Evolutionary conservation across 2,329 filamentous ascomycete genomes (phyloP).

Genomic region (Penicillium polonicum): DNA sequence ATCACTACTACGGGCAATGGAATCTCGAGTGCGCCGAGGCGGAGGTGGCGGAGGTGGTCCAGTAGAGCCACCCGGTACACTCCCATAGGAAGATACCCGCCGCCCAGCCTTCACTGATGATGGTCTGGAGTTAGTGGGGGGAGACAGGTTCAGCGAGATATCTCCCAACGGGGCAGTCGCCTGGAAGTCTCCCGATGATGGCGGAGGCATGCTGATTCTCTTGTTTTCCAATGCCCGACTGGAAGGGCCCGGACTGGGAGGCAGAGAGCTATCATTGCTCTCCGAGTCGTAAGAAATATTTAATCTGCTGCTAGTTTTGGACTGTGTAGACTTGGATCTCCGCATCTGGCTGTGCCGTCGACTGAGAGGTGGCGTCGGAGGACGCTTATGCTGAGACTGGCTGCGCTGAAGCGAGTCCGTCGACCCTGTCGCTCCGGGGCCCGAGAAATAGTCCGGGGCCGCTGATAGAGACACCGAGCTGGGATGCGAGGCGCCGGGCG

Average conservation of each 20-base stretch:
- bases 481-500: slow-evolving; percentile 18
- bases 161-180: slow-evolving; percentile 3
- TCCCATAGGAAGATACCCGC: slow-evolving; percentile 28
- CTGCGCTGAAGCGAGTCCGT: slow-evolving; percentile 31
- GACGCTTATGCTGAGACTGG: slow-evolving; percentile 41
- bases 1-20: slow-evolving; percentile 41
- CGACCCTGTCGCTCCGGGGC: slow-evolving; percentile 11
- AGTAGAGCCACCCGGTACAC: slow-evolving; percentile 22
- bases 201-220: slow-evolving; percentile 25
- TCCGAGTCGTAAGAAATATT: slow-evolving; percentile 48
- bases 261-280: slow-evolving; percentile 32
- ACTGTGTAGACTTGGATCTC: slow-evolving; percentile 36
- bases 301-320: slow-evolving; percentile 36
- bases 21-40: slow-evolving; percentile 47
- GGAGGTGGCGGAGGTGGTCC: slow-evolving; percentile 48
- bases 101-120: slow-evolving; percentile 31
- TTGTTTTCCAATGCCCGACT: slow-evolving; percentile 18
- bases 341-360: slow-evolving; percentile 50
- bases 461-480: slow-evolving; percentile 51
- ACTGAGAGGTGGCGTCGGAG: slow-evolving; percentile 50
- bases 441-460: slow-evolving; percentile 45
- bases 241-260: slow-evolving; percentile 31
- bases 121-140: slow-evolving; percentile 10
- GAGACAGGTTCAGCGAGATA: slow-evolving; percentile 18
- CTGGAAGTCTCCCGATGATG: slow-evolving; percentile 14